These are phyloP conservation scores for Oryza longistaminata DNA, from an alignment of 176 grass and related monocot species.

Conservation along the genomic window DNA sequence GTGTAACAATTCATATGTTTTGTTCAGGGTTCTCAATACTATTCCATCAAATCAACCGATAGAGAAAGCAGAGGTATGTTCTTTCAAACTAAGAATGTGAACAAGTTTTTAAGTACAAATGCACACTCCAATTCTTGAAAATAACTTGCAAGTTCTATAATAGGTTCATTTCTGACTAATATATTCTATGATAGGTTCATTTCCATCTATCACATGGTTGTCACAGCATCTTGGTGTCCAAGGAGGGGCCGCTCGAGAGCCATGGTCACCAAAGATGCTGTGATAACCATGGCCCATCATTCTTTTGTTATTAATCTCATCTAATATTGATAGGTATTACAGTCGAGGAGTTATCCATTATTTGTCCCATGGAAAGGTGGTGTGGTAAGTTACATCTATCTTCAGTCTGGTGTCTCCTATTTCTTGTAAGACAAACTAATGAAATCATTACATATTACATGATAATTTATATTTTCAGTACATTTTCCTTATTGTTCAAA, in stretches of 20 bases:
- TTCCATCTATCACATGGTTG: background rate
- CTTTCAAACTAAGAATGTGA: slow-evolving; percentile 16
- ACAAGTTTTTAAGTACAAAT: background rate
- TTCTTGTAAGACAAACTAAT: background rate
- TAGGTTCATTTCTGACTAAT: slow-evolving; percentile 3
- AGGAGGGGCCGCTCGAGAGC: background rate
- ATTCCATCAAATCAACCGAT: slow-evolving; percentile 89
- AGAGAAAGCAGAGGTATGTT: slow-evolving; percentile 83
- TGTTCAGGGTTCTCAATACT: slow-evolving; percentile 74
- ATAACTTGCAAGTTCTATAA: background rate
- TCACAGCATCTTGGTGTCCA: background rate
- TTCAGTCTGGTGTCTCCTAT: slow-evolving; percentile 21
- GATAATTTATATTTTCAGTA: background rate
- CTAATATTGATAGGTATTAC: slow-evolving; percentile 69
- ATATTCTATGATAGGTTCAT: slow-evolving; percentile 7
- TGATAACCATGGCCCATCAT: background rate
- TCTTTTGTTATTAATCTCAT: slow-evolving; percentile 31
- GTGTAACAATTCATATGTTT: background rate
- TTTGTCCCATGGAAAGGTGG: slow-evolving; percentile 99
- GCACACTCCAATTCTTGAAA: background rate
- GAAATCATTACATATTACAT: background rate
- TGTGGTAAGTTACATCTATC: slow-evolving; percentile 66
- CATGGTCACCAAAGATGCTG: background rate
- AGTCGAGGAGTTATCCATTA: slow-evolving; percentile 79
- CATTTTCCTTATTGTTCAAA: background rate